These are phyloP conservation scores for Cladosporium colombiae DNA, from an alignment of 2,329 filamentous ascomycete genomes.

Conservation along the genomic window DNA sequence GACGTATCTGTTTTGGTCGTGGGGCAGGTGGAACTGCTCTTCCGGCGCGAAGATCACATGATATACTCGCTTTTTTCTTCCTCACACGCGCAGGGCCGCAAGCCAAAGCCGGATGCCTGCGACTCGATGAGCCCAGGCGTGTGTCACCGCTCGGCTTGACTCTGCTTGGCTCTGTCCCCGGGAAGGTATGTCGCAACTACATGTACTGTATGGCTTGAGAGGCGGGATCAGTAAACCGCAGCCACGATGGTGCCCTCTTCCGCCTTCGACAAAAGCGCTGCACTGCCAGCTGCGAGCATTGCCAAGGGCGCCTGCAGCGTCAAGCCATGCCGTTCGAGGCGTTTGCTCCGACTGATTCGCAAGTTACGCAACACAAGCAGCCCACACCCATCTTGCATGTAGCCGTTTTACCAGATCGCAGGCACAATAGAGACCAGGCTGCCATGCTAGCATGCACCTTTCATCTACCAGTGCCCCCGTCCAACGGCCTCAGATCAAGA, in stretches of 20 bases:
- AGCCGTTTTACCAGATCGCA: constrained; percentile 3
- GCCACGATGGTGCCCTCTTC: neutral
- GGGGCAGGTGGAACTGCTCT: neutral
- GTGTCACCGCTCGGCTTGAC: neutral
- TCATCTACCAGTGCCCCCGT: neutral
- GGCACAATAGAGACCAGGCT: neutral
- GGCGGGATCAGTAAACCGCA: neutral
- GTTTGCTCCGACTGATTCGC: neutral
- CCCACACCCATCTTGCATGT: neutral
- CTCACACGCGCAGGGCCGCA: neutral
- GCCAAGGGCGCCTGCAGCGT: neutral
- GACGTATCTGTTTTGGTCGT: neutral
- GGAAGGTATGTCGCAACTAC: neutral
- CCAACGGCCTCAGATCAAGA: constrained; percentile 1
- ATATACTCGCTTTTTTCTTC: neutral
- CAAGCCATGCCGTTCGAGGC: neutral
- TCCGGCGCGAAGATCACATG: neutral
- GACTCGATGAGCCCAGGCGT: neutral
- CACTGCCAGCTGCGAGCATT: neutral
- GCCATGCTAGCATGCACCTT: neutral
- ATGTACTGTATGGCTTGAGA: neutral
- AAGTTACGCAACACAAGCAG: neutral
- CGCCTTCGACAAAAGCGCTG: neutral
- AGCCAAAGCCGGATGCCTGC: constrained; percentile 11
- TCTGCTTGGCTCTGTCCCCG: neutral